These are phyloP conservation scores for Rhodotorula sp. DNA, from an alignment of 1,284 basidiomycete genomes.

Conservation along the genomic window DNA sequence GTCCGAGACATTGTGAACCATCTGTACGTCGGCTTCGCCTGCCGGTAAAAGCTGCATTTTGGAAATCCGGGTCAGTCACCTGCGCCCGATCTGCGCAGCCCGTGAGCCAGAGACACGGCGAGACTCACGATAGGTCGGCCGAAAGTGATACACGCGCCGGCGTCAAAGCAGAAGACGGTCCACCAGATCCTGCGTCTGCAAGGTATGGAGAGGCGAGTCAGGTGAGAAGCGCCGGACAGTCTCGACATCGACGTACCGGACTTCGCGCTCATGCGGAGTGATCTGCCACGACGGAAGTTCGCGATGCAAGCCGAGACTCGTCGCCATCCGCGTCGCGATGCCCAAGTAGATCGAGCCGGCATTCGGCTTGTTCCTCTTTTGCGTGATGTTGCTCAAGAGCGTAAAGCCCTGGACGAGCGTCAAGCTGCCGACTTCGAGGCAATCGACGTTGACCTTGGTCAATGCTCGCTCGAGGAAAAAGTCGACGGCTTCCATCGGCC, in stretches of 20 bases:
- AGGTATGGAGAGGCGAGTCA: too few species aligned
- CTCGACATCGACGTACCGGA: neutral
- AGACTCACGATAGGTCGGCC: constrained; percentile 30
- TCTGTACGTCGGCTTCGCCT: constrained; percentile 9
- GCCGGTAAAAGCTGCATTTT: neutral
- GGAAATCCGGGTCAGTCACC: neutral
- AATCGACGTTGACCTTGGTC: constrained; percentile 24
- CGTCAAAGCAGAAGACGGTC: constrained; percentile 42
- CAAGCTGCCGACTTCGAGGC: constrained; percentile 41
- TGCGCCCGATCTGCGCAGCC: too few species aligned
- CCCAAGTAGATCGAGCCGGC: constrained; percentile 41
- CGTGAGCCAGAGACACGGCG: too few species aligned
- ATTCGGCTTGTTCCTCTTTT: constrained; percentile 42
- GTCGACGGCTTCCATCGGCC: constrained; percentile 34
- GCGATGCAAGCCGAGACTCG: constrained; percentile 43
- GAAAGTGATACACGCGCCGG: constrained; percentile 36
- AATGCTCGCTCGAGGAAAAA: constrained; percentile 33
- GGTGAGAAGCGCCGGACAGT: too few species aligned
- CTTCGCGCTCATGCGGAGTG: constrained; percentile 43
- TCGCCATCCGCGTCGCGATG: constrained; percentile 45
- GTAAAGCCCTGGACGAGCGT: constrained; percentile 36
- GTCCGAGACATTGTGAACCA: constrained; percentile 6
- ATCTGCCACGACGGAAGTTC: constrained; percentile 42
- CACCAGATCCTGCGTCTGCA: constrained; percentile 44
- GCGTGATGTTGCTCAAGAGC: constrained; percentile 41